Evolutionary conservation across 192 early-diverging fungal species (phyloP).

Genomic region (Linnemannia hyalina): DNA sequence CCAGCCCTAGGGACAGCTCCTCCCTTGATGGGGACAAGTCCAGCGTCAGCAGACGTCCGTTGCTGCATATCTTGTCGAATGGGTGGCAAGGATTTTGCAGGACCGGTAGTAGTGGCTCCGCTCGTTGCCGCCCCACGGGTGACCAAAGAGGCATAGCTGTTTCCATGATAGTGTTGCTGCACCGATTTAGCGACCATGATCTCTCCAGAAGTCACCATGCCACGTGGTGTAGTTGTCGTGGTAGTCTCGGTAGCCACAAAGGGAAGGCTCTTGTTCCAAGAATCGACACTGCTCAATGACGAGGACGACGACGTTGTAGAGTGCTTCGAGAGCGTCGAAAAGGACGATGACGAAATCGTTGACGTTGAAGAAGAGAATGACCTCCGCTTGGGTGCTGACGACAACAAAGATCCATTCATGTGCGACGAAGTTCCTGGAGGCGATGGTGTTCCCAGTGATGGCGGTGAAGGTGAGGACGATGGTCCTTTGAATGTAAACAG

Average conservation of each 20-base stretch:
- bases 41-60: background rate
- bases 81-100: background rate
- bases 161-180: background rate
- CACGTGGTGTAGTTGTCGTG: background rate
- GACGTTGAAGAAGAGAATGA: background rate
- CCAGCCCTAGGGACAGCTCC: background rate
- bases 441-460: background rate
- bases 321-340: background rate
- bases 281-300: background rate
- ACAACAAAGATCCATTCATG: conserved; percentile 1
- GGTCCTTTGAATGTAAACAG: conserved; percentile 26
- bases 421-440: background rate
- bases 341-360: background rate
- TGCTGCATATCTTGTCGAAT: background rate
- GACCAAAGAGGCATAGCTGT: background rate
- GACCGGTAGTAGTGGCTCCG: background rate
- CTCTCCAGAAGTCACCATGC: background rate
- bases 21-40: background rate
- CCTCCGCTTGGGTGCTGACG: conserved; percentile 4
- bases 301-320: background rate
- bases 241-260: background rate
- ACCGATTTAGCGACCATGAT: background rate
- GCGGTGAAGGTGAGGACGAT: background rate
- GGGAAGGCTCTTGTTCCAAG: background rate
- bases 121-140: background rate